Conservation (phyloP, 139 green algal species). For the Marvania coccoides region DNA sequence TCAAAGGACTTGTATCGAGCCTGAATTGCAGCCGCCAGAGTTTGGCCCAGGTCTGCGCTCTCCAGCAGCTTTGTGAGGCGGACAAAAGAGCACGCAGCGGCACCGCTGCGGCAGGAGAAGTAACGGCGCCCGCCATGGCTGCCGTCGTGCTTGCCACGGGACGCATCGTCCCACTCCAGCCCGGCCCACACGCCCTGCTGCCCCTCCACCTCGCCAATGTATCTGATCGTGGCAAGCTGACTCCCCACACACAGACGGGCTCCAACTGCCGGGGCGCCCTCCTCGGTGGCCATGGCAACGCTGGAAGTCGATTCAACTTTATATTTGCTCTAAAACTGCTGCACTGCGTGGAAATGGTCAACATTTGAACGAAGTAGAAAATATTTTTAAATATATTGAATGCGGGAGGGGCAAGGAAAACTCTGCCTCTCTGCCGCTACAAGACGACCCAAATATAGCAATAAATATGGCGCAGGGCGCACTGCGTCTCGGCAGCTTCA, state of each 20-base stretch:
- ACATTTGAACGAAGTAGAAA: no score
- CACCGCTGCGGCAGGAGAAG: conserved; percentile 37
- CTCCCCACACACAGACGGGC: not conserved
- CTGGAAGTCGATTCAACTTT: no score
- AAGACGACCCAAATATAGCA: no score
- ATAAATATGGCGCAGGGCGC: no score
- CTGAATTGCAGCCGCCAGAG: conserved; percentile 38
- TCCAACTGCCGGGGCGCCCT: not conserved
- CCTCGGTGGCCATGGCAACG: no score
- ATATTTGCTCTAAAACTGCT: no score
- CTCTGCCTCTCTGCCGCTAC: no score
- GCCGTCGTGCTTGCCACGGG: conserved; percentile 75
- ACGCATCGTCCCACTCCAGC: conserved; percentile 76
- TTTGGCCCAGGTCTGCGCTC: conserved; percentile 21
- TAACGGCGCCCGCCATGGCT: conserved; percentile 50
- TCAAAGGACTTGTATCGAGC: conserved; percentile 44
- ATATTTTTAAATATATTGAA: no score
- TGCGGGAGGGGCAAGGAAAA: no score
- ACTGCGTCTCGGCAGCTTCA: no score
- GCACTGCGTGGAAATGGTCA: no score
- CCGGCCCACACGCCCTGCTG: conserved; percentile 68
- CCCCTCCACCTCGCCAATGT: conserved; percentile 50
- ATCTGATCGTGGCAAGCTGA: conserved; percentile 55
- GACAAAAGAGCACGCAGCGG: conserved; percentile 57
- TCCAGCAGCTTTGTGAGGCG: conserved; percentile 40